Evolutionary conservation across 192 early-diverging fungal species (phyloP).

Genomic region (Gigaspora rosea): DNA sequence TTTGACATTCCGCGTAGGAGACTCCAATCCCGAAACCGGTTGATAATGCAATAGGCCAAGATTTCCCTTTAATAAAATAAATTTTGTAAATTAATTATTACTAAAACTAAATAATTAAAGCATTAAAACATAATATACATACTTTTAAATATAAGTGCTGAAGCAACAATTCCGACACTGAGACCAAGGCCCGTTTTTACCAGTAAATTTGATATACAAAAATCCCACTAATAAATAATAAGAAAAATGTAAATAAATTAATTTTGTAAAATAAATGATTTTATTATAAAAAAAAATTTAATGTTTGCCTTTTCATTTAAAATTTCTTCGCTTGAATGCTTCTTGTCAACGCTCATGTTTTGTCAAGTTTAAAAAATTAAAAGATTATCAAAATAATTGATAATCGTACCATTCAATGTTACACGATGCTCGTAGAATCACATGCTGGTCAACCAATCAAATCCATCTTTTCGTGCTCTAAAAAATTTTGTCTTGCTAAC

Average conservation of each 20-base stretch:
- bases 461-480: too few relatives aligned
- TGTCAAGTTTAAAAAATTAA: neutral
- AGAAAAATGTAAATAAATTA: slow-evolving; percentile 8
- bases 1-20: slow-evolving; percentile 79
- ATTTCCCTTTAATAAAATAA: slow-evolving; percentile 57
- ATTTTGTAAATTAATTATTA: slow-evolving; percentile 10
- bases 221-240: slow-evolving; percentile 72
- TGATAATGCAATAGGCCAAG: slow-evolving; percentile 83
- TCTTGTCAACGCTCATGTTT: slow-evolving; percentile 14
- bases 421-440: too few relatives aligned
- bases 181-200: slow-evolving; percentile 82
- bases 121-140: slow-evolving; percentile 36
- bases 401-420: too few relatives aligned
- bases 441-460: too few relatives aligned
- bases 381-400: too few relatives aligned
- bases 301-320: slow-evolving; percentile 59
- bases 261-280: neutral
- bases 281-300: neutral
- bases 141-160: slow-evolving; percentile 85
- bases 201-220: slow-evolving; percentile 76
- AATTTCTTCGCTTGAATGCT: slow-evolving; percentile 61
- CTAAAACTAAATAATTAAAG: neutral
- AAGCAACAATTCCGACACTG: slow-evolving; percentile 84
- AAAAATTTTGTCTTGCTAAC: too few relatives aligned
- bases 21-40: slow-evolving; percentile 83